Base-by-base conservation (phyloP, 345 rosid genomes). In the Citrus mangshanensis region DNA sequence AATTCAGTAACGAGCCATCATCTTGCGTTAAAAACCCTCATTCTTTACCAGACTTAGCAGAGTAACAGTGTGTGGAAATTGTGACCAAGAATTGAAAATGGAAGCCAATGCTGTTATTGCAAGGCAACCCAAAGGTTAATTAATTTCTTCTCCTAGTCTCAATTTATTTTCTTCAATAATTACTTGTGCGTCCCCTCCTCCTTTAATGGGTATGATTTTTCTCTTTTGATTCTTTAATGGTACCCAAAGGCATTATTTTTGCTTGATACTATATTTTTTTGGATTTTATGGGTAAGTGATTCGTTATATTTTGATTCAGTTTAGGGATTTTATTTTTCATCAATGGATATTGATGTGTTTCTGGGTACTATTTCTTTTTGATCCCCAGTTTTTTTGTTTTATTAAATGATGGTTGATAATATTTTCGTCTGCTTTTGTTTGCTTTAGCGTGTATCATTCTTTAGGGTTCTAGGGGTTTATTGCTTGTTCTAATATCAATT, bases 71-170 rank as follows among this genome's bases (percentile, higher is more conserved):
- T 18, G 42, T 18, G n/a, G 7, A 9, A 46, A 49, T 27, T 24
- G 55, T 16, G 30, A 42, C 7, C 54, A 42, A 25, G n/a, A 25
- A 25, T 5, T 46, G 21, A 14, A 21, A 19, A 64, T 64, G 71
- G 71, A 75, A 10, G 62, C 30, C 14, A 49, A 32, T 32, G 60
- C 28, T 40, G 71, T 49, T 46, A n/a, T 63, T 64, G 60, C 32
- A 2, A 64, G 70, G 61, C 40, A 46, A 46, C 71, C 49, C 71
- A 75, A 62, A 75, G 78, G 78, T 75, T 25, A 28, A 38, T n/a
- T 22, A 13, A 46, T 46, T 12, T 28, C 19, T 18, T n/a, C 62
- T n/a, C 18, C 40, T 71, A 27, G 19, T 49, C 28, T 54, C 74
- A 51, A 3, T 74, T 16, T 74, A 30, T 4, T 27, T 40, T 61